Evolutionary conservation across 2,329 filamentous ascomycete genomes (phyloP), one percentile per base, ranked within the genome.

Genomic region (Neofusicoccum sp.): DNA sequence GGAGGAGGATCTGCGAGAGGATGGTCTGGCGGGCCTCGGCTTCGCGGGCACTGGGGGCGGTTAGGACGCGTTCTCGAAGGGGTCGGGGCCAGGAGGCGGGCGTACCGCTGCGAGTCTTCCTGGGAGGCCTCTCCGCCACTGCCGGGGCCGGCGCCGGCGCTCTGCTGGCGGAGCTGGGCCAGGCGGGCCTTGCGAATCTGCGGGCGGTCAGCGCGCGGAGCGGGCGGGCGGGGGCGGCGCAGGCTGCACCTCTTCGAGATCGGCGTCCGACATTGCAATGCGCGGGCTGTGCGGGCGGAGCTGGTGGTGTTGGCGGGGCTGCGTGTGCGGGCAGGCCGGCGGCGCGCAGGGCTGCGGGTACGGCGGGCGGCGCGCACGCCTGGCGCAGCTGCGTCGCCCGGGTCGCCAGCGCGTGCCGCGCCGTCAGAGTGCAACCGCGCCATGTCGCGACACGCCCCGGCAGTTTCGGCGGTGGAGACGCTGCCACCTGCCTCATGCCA

Each of bases 101-200:
- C 87, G 66, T 91, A 79, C 63, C 81, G 77, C 45, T 58, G 54
- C 56, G 77, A 79, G 60, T 62, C 61, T 29, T 62, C 61, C 33
- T 56, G 39, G 39, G 54, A 58, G 49, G 76, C 77, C 59, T 77
- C 75, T 60, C 82, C 81, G 69, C 80, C 82, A 65, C 79, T 78
- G 44, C 77, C 77, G 44, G 52, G 44, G 64, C 82, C 84, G 65
- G 81, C 82, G 67, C 84, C 80, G 36, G 78, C 90, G 83, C 70
- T 69, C 73, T 87, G 83, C 71, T 93, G 85, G 78, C 96, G 95
- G 69, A 98, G 89, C 81, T 99, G 93, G 78, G 94, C 91, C 61
- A 97, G 88, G 66, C 95, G 92, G 72, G 94, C 94, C 78, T 92
- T 90, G 75, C 94, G 85, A 75, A 98, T 97, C 90, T 97, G 73